A percentile compares a stretch with the other conserved stretches of the same genome.
These are phyloP conservation scores for Quercus lobata DNA, from an alignment of 331 rosid species.

Conservation along the genomic window DNA sequence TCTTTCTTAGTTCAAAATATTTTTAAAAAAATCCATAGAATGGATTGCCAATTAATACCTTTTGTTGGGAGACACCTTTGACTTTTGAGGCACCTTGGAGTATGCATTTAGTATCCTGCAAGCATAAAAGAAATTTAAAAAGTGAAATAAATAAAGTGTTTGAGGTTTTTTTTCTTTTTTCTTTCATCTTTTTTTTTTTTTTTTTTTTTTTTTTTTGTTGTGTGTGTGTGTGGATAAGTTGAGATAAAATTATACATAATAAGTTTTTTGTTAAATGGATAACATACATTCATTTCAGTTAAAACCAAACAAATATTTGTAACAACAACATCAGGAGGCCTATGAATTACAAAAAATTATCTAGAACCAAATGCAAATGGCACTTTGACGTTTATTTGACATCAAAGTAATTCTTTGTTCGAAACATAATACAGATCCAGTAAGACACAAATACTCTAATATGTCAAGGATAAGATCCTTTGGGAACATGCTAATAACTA, in stretches of 20 bases:
- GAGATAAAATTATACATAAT: background rate
- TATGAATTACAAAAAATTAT: background rate
- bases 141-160: background rate
- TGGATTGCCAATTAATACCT: conserved; percentile 28
- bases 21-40: background rate
- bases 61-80: conserved; percentile 51
- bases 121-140: background rate
- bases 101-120: conserved; percentile 55
- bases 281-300: background rate
- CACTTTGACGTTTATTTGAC: background rate
- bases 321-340: background rate
- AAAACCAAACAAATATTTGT: background rate
- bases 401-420: background rate
- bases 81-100: conserved; percentile 53
- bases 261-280: background rate
- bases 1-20: background rate
- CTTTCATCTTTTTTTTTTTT: too few relatives aligned
- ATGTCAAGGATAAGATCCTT: too few relatives aligned
- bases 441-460: background rate
- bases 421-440: background rate
- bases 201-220: too few relatives aligned
- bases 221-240: too few relatives aligned
- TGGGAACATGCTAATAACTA: background rate
- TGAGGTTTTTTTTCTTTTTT: too few relatives aligned
- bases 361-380: background rate